Conservation (phyloP, 2,329 filamentous ascomycete genomes). For the Cladophialophora immunda region DNA sequence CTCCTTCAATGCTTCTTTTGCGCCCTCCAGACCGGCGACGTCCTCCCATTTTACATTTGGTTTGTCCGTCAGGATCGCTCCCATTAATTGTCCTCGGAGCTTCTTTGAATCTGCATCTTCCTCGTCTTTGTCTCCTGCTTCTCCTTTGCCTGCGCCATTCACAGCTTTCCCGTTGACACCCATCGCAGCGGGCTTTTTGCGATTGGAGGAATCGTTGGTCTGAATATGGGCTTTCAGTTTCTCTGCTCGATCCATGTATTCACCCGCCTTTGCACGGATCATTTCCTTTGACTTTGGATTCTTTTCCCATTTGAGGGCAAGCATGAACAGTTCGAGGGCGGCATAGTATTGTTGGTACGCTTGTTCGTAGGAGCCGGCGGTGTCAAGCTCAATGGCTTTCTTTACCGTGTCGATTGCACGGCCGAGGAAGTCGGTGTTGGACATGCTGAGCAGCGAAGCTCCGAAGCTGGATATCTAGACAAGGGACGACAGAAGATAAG, state of each 20-base stretch:
- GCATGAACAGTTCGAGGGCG: conserved; percentile 96
- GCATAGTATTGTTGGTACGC: conserved; percentile 97
- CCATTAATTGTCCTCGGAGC: conserved; percentile 85
- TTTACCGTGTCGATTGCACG: conserved; percentile 97
- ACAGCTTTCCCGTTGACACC: conserved; percentile 61
- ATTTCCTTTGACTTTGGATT: conserved; percentile 96
- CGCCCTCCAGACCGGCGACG: conserved; percentile 90
- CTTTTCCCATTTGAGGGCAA: conserved; percentile 99
- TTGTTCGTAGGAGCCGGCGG: conserved; percentile 94
- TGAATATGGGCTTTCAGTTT: conserved; percentile 93
- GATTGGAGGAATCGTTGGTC: conserved; percentile 69
- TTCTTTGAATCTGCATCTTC: conserved; percentile 95
- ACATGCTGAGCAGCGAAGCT: conserved; percentile 67
- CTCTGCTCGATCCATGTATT: conserved; percentile 99
- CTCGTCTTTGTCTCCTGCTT: conserved; percentile 70
- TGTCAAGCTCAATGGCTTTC: conserved; percentile 96
- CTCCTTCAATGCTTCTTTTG: conserved; percentile 97
- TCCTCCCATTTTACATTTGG: conserved; percentile 99
- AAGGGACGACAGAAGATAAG: background rate
- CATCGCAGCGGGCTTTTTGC: conserved; percentile 61
- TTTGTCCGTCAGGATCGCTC: conserved; percentile 92
- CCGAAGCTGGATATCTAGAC: background rate
- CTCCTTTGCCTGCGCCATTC: conserved; percentile 63
- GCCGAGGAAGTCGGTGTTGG: conserved; percentile 94
- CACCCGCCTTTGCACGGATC: conserved; percentile 91